A percentile compares a stretch with the other conserved stretches of the same genome.
These are phyloP conservation scores for Rhodamnia argentea DNA, from an alignment of 345 rosid genomes.

Conservation along the genomic window DNA sequence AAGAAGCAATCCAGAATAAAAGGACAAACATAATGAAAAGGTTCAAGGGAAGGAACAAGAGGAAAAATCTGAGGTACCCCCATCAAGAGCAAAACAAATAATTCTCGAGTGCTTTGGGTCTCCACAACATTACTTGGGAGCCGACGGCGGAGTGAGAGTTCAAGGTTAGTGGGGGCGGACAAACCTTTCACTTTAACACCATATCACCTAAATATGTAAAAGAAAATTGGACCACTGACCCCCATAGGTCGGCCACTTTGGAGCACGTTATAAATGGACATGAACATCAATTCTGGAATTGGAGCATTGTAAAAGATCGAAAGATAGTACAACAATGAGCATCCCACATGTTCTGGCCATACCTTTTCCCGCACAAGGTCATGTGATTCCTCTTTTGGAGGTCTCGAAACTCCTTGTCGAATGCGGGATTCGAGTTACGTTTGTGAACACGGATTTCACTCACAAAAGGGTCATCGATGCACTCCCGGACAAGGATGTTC, in stretches of 20 bases:
- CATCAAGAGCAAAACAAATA: no score
- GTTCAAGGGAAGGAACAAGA: no score
- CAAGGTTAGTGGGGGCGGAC: no score
- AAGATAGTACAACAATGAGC: neutral
- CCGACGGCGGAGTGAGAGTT: neutral
- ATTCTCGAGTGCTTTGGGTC: no score
- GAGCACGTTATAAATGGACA: neutral
- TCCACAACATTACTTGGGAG: no score
- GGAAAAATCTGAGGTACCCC: no score
- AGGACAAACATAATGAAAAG: no score
- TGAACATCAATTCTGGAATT: neutral
- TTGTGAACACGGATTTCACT: slow-evolving; percentile 6
- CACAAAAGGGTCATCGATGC: neutral
- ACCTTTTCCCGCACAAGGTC: slow-evolving; percentile 5
- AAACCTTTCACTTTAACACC: no score
- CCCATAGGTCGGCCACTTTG: neutral
- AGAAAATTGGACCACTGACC: no score
- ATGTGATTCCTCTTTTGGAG: slow-evolving; percentile 6
- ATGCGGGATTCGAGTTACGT: neutral
- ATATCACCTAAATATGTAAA: no score
- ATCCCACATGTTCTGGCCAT: neutral
- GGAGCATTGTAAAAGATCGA: neutral
- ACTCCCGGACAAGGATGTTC: neutral
- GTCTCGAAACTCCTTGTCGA: neutral
- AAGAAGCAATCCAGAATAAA: no score